phyloP scores from a whole-genome alignment of 73 alveolate species.

The Paramecium bursaria region DNA sequence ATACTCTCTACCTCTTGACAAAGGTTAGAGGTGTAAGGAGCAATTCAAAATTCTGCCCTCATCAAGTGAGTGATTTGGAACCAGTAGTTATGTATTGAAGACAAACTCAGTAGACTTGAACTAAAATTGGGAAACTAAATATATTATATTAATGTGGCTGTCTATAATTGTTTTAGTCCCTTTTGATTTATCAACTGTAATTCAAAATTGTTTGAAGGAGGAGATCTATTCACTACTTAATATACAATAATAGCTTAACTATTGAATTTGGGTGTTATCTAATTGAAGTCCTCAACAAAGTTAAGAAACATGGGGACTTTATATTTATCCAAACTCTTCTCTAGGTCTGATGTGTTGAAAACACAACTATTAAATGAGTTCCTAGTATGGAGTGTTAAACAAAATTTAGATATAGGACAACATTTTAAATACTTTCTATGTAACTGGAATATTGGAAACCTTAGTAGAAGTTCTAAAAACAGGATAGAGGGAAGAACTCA shows the following conservation, averaged over 20 bases:
- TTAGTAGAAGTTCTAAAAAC: conserved; percentile 74
- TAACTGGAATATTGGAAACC: conserved; percentile 74
- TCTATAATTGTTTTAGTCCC: conserved; percentile 96
- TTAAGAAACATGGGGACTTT: conserved; percentile 60
- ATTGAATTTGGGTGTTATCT: conserved; percentile 51
- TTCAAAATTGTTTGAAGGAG: conserved; percentile 63
- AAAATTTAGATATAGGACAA: conserved; percentile 64
- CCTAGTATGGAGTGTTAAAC: conserved; percentile 71
- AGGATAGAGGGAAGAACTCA: conserved; percentile 78
- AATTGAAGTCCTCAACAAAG: conserved; percentile 66
- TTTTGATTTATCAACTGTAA: conserved; percentile 95
- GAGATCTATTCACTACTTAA: not conserved
- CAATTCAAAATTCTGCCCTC: conserved; percentile 93
- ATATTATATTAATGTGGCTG: conserved; percentile 94
- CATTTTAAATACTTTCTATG: conserved; percentile 67
- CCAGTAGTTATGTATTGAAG: conserved; percentile 87
- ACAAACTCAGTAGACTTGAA: conserved; percentile 16
- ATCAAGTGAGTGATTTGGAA: conserved; percentile 94
- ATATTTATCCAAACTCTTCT: conserved; percentile 78
- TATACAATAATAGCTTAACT: conserved; percentile 34
- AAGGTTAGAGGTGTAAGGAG: conserved; percentile 94
- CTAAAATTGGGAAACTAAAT: conserved; percentile 87
- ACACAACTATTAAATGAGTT: conserved; percentile 75
- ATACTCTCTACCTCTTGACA: conserved; percentile 78
- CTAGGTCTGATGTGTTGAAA: conserved; percentile 88